Base-by-base conservation (phyloP, 805 yeast species). In the Metschnikowia shivogae region DNA sequence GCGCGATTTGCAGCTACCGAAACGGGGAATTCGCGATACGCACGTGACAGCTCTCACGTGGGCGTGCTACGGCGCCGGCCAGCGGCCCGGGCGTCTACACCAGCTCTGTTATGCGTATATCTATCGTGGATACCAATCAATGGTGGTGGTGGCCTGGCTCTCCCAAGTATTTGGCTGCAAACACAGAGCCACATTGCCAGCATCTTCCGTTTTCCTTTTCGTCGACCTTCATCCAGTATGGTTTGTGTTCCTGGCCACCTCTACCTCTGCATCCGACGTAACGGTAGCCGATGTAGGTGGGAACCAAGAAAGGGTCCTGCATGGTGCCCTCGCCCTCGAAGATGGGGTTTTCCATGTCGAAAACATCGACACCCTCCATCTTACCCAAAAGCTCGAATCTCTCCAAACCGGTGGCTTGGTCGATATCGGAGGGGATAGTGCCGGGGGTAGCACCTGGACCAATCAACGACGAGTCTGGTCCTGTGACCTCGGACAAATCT, bases 161-260 rank as follows among this genome's bases (percentile, higher is more conserved):
- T 70, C 97, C 97, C 61, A 90, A 78, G 73, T 83, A 84, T 73
- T 89, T 86, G 60, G 90, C 73, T 63, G 86, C 82, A 78, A 86
- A 92, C 57, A 89, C 96, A 58, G 90, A 84, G 71, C 99, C 99
- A 71, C 98, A 92, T 72, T 93, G 97, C 96, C 97, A 88, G 76
- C 97, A 93, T 82, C 99, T 89, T 57, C 86, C 86, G 50, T 85
- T 85, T 70, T 87, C 76, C 40, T 80, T 86, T 54, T 76, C 80
- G 56, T 89, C 85, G 60, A 95, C 95, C 71, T 82, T 83, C 75
- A 90, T 80, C 97, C 97, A 92, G 84, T 82, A 81, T 56, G 88
- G 80, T 60, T 80, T 83, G 73, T 90, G 98, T 56, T 93, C 84
- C 53, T 87, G 95, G 47, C 89, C 95, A 63, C 96, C 97, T 57